Conservation (phyloP, 352 stramenopile species). For the Hyaloperonospora brassicae region DNA sequence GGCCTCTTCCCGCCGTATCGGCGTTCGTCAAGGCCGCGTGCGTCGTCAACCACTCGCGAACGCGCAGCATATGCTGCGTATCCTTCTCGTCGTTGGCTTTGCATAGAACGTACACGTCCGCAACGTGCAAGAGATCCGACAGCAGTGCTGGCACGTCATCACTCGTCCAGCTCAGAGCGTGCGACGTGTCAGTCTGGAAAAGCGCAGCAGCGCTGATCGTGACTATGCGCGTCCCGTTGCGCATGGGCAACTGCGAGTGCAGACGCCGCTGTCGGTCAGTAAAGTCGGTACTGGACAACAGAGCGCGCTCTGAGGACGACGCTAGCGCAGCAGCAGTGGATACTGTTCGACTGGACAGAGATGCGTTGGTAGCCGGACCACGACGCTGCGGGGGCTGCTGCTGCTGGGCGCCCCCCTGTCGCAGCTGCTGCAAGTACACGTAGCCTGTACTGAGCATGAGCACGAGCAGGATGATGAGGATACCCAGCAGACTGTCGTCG, state of each 20-base stretch:
- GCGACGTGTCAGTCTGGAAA: conserved; percentile 24
- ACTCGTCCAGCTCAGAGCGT: conserved; percentile 35
- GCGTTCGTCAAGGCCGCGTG: conserved; percentile 25
- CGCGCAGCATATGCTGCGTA: conserved; percentile 22
- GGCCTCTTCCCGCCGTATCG: conserved; percentile 9
- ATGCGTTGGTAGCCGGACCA: not conserved
- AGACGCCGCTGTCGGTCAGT: conserved; percentile 47
- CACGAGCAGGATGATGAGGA: conserved; percentile 63
- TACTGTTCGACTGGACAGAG: conserved; percentile 12
- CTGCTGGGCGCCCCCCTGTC: conserved; percentile 12
- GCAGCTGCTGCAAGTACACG: conserved; percentile 61
- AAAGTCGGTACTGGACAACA: conserved; percentile 31
- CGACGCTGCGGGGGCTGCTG: not conserved
- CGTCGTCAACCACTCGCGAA: conserved; percentile 42
- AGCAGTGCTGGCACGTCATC: conserved; percentile 42
- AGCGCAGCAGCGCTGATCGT: conserved; percentile 60
- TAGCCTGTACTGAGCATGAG: conserved; percentile 69
- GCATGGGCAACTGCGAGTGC: conserved; percentile 49
- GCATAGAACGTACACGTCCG: conserved; percentile 64
- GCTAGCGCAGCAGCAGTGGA: conserved; percentile 10
- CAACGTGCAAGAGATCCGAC: conserved; percentile 47
- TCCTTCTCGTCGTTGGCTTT: conserved; percentile 33
- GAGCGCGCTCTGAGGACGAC: conserved; percentile 10
- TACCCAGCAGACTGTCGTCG: conserved; percentile 60
- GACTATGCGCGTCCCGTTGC: conserved; percentile 52